Evolutionary conservation across 345 rosid genomes (phyloP).

Genomic region (Erucastrum elatum): DNA sequence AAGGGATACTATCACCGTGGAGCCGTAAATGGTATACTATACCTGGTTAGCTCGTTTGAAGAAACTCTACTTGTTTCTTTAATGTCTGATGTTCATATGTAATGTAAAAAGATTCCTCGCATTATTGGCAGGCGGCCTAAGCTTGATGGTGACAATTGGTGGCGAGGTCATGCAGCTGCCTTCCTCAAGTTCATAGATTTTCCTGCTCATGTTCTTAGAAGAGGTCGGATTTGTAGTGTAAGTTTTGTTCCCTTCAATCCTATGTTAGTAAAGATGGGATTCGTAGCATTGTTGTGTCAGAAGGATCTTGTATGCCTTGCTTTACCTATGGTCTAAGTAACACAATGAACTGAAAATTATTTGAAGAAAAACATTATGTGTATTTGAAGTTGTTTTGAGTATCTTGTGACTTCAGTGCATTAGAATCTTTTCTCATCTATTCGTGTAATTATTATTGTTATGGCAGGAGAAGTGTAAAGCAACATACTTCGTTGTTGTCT

Average conservation of each 20-base stretch:
- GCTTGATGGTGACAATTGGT: slow-evolving; percentile 91
- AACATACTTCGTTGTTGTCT: slow-evolving; percentile 83
- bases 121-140: slow-evolving; percentile 58
- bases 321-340: background rate
- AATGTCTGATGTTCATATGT: background rate
- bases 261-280: background rate
- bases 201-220: slow-evolving; percentile 64
- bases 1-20: slow-evolving; percentile 84
- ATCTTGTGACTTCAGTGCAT: background rate
- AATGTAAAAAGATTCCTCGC: slow-evolving; percentile 4
- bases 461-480: slow-evolving; percentile 76
- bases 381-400: slow-evolving; percentile 4
- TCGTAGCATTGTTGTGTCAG: background rate
- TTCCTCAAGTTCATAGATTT: slow-evolving; percentile 65
- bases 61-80: slow-evolving; percentile 28
- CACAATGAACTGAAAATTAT: background rate
- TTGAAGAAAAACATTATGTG: background rate
- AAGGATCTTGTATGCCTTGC: background rate
- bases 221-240: slow-evolving; percentile 80
- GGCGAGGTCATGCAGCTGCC: slow-evolving; percentile 97
- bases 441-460: slow-evolving; percentile 5
- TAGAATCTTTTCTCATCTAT: slow-evolving; percentile 3
- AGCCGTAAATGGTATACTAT: slow-evolving; percentile 52
- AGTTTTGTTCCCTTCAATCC: slow-evolving; percentile 4
- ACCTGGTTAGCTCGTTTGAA: slow-evolving; percentile 37